Evolutionary conservation across 768 basidiomycete genomes (phyloP).

Genomic region (Ramaria sp.): DNA sequence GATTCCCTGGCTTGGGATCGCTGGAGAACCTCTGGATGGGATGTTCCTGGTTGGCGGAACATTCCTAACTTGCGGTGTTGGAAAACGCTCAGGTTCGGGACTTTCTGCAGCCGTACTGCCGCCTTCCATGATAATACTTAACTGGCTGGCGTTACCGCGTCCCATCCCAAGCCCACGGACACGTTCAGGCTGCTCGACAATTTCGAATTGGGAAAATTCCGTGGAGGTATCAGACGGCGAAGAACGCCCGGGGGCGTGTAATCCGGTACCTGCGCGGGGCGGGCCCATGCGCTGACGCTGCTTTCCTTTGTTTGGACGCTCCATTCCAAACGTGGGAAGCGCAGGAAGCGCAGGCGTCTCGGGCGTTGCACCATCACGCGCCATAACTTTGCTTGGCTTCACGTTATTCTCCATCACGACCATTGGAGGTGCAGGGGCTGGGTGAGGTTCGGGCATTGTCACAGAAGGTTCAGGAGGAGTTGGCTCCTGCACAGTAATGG

Average conservation of each 20-base stretch:
- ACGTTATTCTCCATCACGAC: background rate
- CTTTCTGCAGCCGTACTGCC: slow-evolving; percentile 4
- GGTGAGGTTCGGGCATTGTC: background rate
- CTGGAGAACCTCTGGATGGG: background rate
- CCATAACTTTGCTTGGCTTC: background rate
- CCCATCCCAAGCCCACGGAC: background rate
- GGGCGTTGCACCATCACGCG: background rate
- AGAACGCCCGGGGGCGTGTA: background rate
- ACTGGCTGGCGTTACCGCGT: background rate
- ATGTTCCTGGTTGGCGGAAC: background rate
- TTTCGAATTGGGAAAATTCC: background rate
- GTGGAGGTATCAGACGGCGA: slow-evolving; percentile 1
- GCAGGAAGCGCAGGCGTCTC: background rate
- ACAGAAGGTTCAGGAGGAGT: background rate
- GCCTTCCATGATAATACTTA: slow-evolving; percentile 5
- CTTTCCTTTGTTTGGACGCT: background rate
- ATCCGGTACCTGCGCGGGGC: background rate
- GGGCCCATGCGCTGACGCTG: background rate
- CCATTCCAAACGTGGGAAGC: background rate
- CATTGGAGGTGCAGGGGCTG: background rate
- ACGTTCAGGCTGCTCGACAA: background rate
- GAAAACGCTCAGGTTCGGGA: background rate
- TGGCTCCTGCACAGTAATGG: background rate
- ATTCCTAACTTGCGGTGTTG: background rate
- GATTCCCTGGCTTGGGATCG: background rate